Base-by-base conservation (phyloP, 1,139 yeast species). In the Zygoascus sp. region DNA sequence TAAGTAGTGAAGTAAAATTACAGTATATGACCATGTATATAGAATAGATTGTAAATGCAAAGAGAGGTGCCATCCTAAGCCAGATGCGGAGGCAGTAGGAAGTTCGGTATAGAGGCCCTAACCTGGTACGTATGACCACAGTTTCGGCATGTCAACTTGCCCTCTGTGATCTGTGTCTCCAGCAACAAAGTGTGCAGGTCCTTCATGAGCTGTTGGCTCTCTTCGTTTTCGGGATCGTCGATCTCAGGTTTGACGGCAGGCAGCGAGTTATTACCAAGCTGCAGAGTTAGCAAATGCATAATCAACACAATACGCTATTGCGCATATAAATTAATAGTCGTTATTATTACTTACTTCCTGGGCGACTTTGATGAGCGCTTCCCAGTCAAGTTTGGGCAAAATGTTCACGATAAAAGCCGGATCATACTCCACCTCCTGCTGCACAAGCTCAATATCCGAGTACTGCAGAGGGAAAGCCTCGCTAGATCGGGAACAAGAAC, bases 51-150 rank as follows among this genome's bases (percentile, higher is more conserved):
- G 13, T 30, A 7, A 34, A 34, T 19, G 23, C 16, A 13, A 16
- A 5, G 34, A 13, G 34, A 7, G 17, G 16, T 30, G 17, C 16
- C 16, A 17, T 8, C 45, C 32, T 54, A 52, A 25, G 84, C 87
- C 58, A 92, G 74, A 65, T 92, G 97, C 16, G 98, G 97, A 40
- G 98, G 97, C 46, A 92, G 76, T 52, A 92, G 72, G 67, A 92
- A 86, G 73, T 92, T 92, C 42, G 99, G 97, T 58, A 92, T 89
- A 49, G 92, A 80, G 72, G 89, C 90, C 68, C 90, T 90, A 68
- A 92, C 86, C 68, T 83, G 80, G 68, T 90, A 94, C 13, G 85
- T 73, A 64, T 92, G 97, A 1, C 79, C 81, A 65, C 99, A 92
- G 67, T 82, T 83, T 23, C 78, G 74, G 65, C 99, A 92, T 15